Percentiles rank a stretch among this genome's conserved stretches.
Conservation (phyloP, 2,329 filamentous ascomycete species). For the Pseudopyrenochaeta lycopersici region DNA sequence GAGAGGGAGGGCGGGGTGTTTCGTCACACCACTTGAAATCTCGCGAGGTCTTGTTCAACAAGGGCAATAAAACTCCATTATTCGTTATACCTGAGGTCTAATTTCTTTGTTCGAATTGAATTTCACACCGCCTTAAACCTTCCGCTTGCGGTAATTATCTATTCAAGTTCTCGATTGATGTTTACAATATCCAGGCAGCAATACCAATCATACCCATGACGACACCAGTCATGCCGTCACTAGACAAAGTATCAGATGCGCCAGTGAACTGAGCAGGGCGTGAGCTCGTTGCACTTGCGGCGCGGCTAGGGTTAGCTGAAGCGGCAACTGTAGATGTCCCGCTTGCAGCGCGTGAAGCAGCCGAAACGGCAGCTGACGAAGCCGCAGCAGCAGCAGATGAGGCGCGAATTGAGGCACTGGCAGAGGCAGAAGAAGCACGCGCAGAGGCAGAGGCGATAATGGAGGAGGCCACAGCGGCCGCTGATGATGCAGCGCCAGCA, state of each 20-base stretch:
- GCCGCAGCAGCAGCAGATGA: not conserved
- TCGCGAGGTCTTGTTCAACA: too few relatives aligned
- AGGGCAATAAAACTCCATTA: too few relatives aligned
- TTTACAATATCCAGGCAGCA: conserved; percentile 16
- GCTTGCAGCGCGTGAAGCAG: not conserved
- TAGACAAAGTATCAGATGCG: conserved; percentile 7
- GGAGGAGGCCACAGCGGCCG: not conserved
- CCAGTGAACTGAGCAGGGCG: conserved; percentile 9
- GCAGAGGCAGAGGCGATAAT: not conserved
- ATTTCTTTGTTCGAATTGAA: too few relatives aligned
- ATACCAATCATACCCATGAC: conserved; percentile 14
- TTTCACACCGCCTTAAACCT: too few relatives aligned
- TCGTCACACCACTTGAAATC: too few relatives aligned
- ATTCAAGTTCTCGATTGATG: not conserved
- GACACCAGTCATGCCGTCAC: conserved; percentile 7
- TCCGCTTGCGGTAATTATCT: not conserved
- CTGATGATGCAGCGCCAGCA: conserved; percentile 1
- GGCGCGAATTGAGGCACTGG: not conserved
- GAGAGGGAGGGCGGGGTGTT: too few relatives aligned
- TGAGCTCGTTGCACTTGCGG: not conserved
- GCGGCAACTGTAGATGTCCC: not conserved
- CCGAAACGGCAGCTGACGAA: not conserved
- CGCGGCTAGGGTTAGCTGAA: not conserved
- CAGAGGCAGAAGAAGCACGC: not conserved
- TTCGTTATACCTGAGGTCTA: too few relatives aligned